Percentiles rank a stretch among this genome's conserved stretches.
These are phyloP conservation scores for Chiua virens DNA, from an alignment of 768 basidiomycete species.

Conservation along the genomic window DNA sequence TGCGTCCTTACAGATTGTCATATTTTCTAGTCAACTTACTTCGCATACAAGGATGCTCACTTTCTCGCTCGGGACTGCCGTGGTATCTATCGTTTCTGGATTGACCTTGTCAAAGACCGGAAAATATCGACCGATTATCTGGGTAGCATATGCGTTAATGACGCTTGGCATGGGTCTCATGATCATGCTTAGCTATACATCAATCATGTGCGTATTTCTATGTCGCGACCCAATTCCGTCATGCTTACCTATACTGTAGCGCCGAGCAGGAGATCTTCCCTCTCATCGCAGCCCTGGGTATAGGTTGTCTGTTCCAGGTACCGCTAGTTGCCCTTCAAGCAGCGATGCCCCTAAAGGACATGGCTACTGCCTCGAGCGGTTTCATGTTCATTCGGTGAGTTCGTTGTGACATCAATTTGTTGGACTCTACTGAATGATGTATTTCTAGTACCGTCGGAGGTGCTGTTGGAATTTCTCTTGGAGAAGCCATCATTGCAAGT, in stretches of 20 bases:
- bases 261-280: slow-evolving; percentile 64
- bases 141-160: slow-evolving; percentile 56
- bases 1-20: slow-evolving; percentile 26
- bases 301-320: slow-evolving; percentile 64
- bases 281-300: slow-evolving; percentile 62
- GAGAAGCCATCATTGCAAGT: slow-evolving; percentile 68
- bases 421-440: not conserved
- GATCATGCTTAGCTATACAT: slow-evolving; percentile 62
- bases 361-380: slow-evolving; percentile 77
- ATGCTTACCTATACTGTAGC: slow-evolving; percentile 34
- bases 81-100: slow-evolving; percentile 57
- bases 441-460: slow-evolving; percentile 61
- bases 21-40: not conserved
- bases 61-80: slow-evolving; percentile 61
- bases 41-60: slow-evolving; percentile 59
- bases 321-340: slow-evolving; percentile 78
- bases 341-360: slow-evolving; percentile 84
- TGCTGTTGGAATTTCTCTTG: slow-evolving; percentile 73
- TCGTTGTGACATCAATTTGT: not conserved
- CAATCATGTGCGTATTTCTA: slow-evolving; percentile 31
- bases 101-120: slow-evolving; percentile 56
- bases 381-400: slow-evolving; percentile 68
- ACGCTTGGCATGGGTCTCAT: slow-evolving; percentile 72
- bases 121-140: slow-evolving; percentile 61
- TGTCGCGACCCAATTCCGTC: not conserved